These are phyloP conservation scores for Geranium brycei DNA, from an alignment of 345 rosid genomes.

Conservation along the genomic window DNA sequence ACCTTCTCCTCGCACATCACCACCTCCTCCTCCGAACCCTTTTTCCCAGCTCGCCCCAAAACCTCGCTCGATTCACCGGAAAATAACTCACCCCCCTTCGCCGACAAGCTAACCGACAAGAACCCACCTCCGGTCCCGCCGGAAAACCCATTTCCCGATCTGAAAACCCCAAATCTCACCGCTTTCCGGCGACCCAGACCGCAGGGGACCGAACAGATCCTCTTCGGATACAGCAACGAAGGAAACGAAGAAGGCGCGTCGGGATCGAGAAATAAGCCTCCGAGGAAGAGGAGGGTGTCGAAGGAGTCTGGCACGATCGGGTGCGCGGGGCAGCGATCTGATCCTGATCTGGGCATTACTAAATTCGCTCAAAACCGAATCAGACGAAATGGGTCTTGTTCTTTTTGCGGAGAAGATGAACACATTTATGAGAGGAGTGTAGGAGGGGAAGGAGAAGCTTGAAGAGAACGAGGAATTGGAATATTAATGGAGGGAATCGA, in stretches of 20 bases:
- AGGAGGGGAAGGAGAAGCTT: no score
- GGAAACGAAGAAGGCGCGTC: conserved; percentile 31
- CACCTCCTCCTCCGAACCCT: conserved; percentile 15
- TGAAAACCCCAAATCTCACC: conserved; percentile 17
- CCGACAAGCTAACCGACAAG: conserved; percentile 57
- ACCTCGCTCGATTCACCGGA: conserved; percentile 28
- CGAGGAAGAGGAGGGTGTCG: conserved; percentile 15
- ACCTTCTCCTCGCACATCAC: conserved; percentile 12
- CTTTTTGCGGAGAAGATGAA: no score
- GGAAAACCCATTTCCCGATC: conserved; percentile 13
- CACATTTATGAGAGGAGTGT: no score
- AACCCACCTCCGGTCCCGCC: conserved; percentile 21
- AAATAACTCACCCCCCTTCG: conserved; percentile 32
- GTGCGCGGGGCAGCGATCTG: conserved; percentile 29
- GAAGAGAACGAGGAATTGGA: no score
- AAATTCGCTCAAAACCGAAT: not conserved
- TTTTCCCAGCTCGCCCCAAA: conserved; percentile 21
- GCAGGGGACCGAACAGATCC: conserved; percentile 12
- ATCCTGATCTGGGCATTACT: conserved; percentile 28
- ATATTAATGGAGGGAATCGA: no score
- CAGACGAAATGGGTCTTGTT: not conserved
- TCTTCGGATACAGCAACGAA: conserved; percentile 17
- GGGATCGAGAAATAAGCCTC: conserved; percentile 49
- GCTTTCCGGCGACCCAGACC: conserved; percentile 10
- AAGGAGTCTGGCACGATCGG: conserved; percentile 22